These are phyloP conservation scores for Suhomyces faveliae DNA, from an alignment of 805 yeast genomes.

Conservation along the genomic window DNA sequence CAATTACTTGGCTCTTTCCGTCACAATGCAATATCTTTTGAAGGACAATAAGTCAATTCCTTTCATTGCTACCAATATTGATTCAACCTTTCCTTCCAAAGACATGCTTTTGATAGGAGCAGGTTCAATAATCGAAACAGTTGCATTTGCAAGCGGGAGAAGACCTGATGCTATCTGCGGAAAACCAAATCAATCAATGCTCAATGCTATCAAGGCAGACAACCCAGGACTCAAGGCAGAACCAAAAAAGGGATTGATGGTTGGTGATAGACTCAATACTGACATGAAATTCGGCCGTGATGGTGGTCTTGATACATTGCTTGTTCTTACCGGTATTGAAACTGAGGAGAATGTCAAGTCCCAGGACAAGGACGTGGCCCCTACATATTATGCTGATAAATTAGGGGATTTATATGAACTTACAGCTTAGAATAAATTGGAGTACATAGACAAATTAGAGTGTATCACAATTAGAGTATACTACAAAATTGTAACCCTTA, in stretches of 20 bases:
- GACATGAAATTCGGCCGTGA: slow-evolving; percentile 89
- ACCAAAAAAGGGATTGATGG: slow-evolving; percentile 72
- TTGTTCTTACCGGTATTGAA: slow-evolving; percentile 92
- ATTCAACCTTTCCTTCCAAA: slow-evolving; percentile 89
- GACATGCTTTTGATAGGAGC: slow-evolving; percentile 92
- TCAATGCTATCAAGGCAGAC: slow-evolving; percentile 79
- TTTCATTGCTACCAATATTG: slow-evolving; percentile 91
- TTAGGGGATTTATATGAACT: slow-evolving; percentile 76
- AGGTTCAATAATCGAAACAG: slow-evolving; percentile 81
- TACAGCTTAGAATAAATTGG: slow-evolving; percentile 4
- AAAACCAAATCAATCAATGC: slow-evolving; percentile 86
- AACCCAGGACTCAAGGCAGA: slow-evolving; percentile 47
- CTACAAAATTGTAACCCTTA: background rate
- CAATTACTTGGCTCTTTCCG: slow-evolving; percentile 79
- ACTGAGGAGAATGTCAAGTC: slow-evolving; percentile 58
- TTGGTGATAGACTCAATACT: slow-evolving; percentile 93
- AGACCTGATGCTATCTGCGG: slow-evolving; percentile 84
- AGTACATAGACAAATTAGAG: no score
- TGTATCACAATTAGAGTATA: background rate
- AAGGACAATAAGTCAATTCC: slow-evolving; percentile 55
- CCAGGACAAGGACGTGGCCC: slow-evolving; percentile 43
- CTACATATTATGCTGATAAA: slow-evolving; percentile 66
- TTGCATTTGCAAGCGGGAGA: slow-evolving; percentile 74
- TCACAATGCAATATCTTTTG: slow-evolving; percentile 76
- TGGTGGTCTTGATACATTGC: slow-evolving; percentile 81